These are phyloP conservation scores for Fusarium camptoceras DNA, from an alignment of 2,329 filamentous ascomycete genomes.

Conservation along the genomic window DNA sequence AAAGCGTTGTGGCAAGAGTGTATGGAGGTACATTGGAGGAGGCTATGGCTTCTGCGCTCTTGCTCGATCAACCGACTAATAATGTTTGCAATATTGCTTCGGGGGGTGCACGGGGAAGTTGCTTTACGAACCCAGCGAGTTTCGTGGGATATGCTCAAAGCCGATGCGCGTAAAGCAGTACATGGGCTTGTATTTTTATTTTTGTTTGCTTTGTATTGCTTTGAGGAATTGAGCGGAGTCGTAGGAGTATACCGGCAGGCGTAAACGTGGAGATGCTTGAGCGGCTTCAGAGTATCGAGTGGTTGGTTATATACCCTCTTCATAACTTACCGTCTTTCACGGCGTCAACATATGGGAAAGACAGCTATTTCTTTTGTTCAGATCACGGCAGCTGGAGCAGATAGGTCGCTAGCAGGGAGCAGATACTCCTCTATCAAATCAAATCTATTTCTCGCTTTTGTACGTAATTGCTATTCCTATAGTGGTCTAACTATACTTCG, in stretches of 20 bases:
- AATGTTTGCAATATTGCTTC: conserved; percentile 16
- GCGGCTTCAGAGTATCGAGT: conserved; percentile 1
- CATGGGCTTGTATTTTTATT: neutral
- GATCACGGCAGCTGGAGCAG: neutral
- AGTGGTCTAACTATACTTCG: conserved; percentile 72
- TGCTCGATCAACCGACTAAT: conserved; percentile 1
- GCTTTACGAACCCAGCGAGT: neutral
- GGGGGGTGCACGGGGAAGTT: neutral
- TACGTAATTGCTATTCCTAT: conserved; percentile 48
- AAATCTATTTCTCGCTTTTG: conserved; percentile 16
- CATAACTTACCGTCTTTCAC: neutral
- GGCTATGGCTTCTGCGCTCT: conserved; percentile 26
- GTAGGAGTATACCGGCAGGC: neutral
- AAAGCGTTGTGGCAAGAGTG: conserved; percentile 58
- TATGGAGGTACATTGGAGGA: conserved; percentile 47
- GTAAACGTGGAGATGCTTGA: neutral
- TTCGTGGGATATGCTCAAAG: conserved; percentile 27
- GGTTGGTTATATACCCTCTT: neutral
- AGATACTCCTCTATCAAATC: conserved; percentile 31
- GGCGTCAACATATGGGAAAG: neutral
- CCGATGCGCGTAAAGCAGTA: conserved; percentile 1
- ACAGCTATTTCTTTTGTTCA: conserved; percentile 5
- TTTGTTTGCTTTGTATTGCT: neutral
- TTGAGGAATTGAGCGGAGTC: neutral
- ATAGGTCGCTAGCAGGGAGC: conserved; percentile 18